Evolutionary conservation across 495 filamentous ascomycete genomes (phyloP).

Genomic region (Stereocaulon alpinum): DNA sequence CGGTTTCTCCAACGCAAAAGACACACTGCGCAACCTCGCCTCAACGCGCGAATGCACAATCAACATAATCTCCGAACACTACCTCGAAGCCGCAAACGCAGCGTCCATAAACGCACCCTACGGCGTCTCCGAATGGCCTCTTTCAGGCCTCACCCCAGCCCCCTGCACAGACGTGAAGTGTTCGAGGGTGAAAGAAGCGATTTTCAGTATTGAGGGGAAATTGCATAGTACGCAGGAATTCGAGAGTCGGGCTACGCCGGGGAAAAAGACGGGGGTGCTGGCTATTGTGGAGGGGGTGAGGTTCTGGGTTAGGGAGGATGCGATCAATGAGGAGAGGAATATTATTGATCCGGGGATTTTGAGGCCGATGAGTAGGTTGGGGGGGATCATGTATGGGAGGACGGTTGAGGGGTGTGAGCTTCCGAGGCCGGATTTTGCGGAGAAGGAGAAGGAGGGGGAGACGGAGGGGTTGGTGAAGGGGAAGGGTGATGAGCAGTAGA

Average conservation of each 20-base stretch:
- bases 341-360: conserved; percentile 60
- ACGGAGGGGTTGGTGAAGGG: conserved; percentile 33
- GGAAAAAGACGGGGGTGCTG: conserved; percentile 62
- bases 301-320: conserved; percentile 88
- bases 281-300: conserved; percentile 73
- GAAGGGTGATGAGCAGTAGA: conserved; percentile 31
- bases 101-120: conserved; percentile 68
- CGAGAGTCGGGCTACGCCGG: conserved; percentile 54
- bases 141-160: conserved; percentile 65
- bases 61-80: conserved; percentile 80
- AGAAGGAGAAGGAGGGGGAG: conserved; percentile 35
- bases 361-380: conserved; percentile 66
- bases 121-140: conserved; percentile 70
- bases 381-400: conserved; percentile 75
- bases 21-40: conserved; percentile 61
- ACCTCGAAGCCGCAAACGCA: conserved; percentile 79
- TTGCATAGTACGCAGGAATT: conserved; percentile 66
- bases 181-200: conserved; percentile 68
- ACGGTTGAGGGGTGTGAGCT: conserved; percentile 66
- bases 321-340: conserved; percentile 64
- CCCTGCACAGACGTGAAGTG: conserved; percentile 53
- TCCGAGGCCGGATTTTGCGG: conserved; percentile 56
- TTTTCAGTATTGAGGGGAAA: conserved; percentile 72
- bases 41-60: conserved; percentile 68
- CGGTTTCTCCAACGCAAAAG: conserved; percentile 52